Evolutionary conservation across 495 filamentous ascomycete genomes (phyloP), one percentile per base, ranked within the genome.

Genomic region (Alectoria sarmentosa): DNA sequence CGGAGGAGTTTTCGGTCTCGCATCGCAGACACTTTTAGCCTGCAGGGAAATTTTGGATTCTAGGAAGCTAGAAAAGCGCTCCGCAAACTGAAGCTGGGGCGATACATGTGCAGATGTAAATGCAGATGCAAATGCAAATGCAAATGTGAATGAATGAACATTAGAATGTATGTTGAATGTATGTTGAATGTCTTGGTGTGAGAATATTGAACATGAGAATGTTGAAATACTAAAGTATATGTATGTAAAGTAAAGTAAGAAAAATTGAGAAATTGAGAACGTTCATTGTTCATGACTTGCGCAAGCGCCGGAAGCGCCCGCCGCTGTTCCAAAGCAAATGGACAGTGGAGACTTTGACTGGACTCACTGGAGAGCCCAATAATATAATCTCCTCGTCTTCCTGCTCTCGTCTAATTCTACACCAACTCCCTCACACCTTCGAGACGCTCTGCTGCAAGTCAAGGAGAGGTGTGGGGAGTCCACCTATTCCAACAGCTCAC

Each of bases 401-500:
- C n/a, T n/a, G n/a, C 15, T 14, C 46, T 13, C 9, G 4, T 28
- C 23, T 49, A 37, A 37, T n/a, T n/a, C n/a, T n/a, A n/a, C n/a
- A 37, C 28, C 23, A 7, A 15, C 1, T 49, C 30, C 6, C 52
- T 55, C 11, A 34, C 52, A 55, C 34, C 30, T 55, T 55, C 8
- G 17, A 55, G 28, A 30, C 49, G 28, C 28, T 55, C 52, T 55
- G 30, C 62, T 34, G 37, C 36, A 64, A 64, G 62, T 60, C 28
- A 60, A 58, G 62, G 62, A 58, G 62, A 64, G 62, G 54, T 64
- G 62, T 64, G 62, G 62, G 62, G 30, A 34, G 62, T 64, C 54
- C 39, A 32, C 34, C 15, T 19, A 34, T n/a, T 32, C 39, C 2
- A 6, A 42, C 26, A 44, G 21, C 34, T 46, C 34, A 38, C 56